Percentiles rank a stretch among this genome's conserved stretches.
Evolutionary conservation across 2,329 filamentous ascomycete species (phyloP).

Genomic region (Monilinia laxa): DNA sequence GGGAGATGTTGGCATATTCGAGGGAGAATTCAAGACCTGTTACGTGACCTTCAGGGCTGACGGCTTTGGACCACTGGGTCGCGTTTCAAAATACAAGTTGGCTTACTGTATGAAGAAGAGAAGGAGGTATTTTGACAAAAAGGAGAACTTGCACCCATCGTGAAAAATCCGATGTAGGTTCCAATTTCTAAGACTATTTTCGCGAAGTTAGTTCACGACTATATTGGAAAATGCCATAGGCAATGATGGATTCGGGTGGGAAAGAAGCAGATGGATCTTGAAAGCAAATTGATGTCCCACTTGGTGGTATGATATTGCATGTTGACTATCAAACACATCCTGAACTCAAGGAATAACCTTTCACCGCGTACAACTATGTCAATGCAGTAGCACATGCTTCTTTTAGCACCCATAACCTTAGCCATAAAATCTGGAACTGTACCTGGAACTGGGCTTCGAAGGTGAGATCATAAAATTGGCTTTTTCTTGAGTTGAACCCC

Average conservation of each 20-base stretch:
- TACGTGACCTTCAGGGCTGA: slow-evolving; percentile 35
- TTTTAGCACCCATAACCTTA: slow-evolving; percentile 32
- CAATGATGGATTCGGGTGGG: background rate
- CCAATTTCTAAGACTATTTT: slow-evolving; percentile 37
- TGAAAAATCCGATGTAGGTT: slow-evolving; percentile 37
- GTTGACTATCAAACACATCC: background rate
- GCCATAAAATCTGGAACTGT: slow-evolving; percentile 32
- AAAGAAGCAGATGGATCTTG: too few relatives aligned
- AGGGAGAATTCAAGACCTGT: slow-evolving; percentile 48
- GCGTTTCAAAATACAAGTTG: background rate
- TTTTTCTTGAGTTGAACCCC: slow-evolving; percentile 28
- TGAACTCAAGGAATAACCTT: background rate
- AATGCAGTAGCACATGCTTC: slow-evolving; percentile 25
- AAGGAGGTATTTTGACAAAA: too few relatives aligned
- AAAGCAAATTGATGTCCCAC: background rate
- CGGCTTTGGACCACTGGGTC: slow-evolving; percentile 31
- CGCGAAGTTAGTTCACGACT: background rate
- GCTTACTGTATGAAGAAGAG: too few relatives aligned
- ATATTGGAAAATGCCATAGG: background rate
- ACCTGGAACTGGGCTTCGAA: slow-evolving; percentile 30
- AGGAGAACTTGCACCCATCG: slow-evolving; percentile 24
- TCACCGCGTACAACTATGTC: background rate
- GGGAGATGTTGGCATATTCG: slow-evolving; percentile 47
- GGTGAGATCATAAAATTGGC: slow-evolving; percentile 35
- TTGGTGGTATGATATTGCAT: background rate